Evolutionary conservation across 306 rosid species (phyloP).

Genomic region (Vicia faba): DNA sequence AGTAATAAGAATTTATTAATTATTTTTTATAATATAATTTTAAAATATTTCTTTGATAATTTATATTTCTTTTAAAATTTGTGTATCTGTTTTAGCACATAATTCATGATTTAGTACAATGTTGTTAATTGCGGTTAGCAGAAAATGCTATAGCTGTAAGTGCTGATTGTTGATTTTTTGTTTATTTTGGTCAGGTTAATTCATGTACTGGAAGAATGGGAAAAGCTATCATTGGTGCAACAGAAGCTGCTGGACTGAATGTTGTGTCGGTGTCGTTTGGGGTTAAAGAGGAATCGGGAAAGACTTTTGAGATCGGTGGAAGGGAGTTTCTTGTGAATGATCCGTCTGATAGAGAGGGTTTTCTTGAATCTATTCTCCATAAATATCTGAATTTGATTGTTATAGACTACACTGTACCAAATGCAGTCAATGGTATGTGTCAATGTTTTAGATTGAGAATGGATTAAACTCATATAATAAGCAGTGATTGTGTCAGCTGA

Average conservation of each 20-base stretch:
- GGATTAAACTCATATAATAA: slow-evolving; percentile 45
- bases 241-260: slow-evolving; percentile 79
- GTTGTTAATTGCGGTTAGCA: background rate
- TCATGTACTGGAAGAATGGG: slow-evolving; percentile 95
- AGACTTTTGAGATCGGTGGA: slow-evolving; percentile 58
- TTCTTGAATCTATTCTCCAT: slow-evolving; percentile 59
- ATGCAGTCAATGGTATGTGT: slow-evolving; percentile 79
- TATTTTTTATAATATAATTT: no score
- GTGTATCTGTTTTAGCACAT: background rate
- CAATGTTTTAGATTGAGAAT: no score
- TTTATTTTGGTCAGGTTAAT: slow-evolving; percentile 58
- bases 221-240: slow-evolving; percentile 73
- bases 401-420: slow-evolving; percentile 84
- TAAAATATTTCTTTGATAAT: no score
- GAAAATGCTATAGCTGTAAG: background rate
- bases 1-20: no score
- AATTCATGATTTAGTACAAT: background rate
- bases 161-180: slow-evolving; percentile 8
- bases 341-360: slow-evolving; percentile 68
- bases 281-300: slow-evolving; percentile 64
- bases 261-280: no score
- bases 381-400: slow-evolving; percentile 74
- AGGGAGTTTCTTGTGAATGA: slow-evolving; percentile 75
- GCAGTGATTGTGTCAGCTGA: slow-evolving; percentile 76
- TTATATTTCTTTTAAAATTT: no score